phyloP scores from a whole-genome alignment of 2,329 filamentous ascomycete genomes.

The Amylocarpus encephaloides region DNA sequence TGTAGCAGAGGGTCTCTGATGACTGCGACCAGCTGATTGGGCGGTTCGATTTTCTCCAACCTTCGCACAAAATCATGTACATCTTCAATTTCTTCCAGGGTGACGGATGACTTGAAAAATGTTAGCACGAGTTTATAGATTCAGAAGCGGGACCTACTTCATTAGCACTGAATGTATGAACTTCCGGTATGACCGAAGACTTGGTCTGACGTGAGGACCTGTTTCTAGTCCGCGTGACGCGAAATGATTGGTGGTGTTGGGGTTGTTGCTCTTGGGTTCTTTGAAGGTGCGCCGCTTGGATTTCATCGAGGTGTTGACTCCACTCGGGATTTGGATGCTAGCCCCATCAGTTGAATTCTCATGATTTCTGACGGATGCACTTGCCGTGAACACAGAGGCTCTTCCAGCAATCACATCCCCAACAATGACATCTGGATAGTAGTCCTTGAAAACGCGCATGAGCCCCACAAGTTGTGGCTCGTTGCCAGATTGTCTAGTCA shows the following conservation, averaged over 20 bases:
- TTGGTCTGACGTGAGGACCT: conserved; percentile 42
- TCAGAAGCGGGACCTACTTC: conserved; percentile 42
- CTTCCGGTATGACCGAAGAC: conserved; percentile 52
- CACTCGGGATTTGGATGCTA: conserved; percentile 69
- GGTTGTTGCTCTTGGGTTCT: conserved; percentile 38
- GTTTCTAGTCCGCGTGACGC: conserved; percentile 50
- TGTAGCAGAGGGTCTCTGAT: conserved; percentile 71
- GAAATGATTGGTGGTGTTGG: conserved; percentile 51
- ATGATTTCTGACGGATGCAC: not conserved
- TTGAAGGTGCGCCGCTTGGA: conserved; percentile 54
- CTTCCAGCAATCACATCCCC: conserved; percentile 58
- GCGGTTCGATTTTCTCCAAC: conserved; percentile 72
- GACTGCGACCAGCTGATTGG: conserved; percentile 74
- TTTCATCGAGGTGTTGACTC: conserved; percentile 59
- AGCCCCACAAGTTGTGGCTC: conserved; percentile 70
- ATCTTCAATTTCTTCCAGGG: conserved; percentile 71
- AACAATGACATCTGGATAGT: conserved; percentile 82
- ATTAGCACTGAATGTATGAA: conserved; percentile 68
- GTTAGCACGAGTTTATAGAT: not conserved
- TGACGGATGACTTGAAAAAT: conserved; percentile 48
- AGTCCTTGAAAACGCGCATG: conserved; percentile 80
- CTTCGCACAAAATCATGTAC: conserved; percentile 63
- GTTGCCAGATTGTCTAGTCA: conserved; percentile 57
- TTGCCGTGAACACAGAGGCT: conserved; percentile 55
- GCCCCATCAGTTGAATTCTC: conserved; percentile 24